These are phyloP conservation scores for Abelmoschus esculentus DNA, from an alignment of 345 rosid species.

Conservation along the genomic window DNA sequence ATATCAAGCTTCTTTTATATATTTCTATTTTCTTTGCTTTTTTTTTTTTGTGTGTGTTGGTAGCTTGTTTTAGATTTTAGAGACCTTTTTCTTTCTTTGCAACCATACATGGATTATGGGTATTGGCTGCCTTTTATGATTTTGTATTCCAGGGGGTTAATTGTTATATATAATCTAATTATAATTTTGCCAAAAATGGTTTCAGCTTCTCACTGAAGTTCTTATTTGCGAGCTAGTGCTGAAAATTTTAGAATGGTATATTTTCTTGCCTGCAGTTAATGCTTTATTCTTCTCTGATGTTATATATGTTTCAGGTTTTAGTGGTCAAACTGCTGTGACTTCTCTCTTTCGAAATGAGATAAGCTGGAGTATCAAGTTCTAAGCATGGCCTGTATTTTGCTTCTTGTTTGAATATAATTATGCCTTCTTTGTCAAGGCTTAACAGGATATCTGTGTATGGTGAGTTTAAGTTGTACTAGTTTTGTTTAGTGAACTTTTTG, in stretches of 20 bases:
- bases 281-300: not conserved
- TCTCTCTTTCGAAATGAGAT: not conserved
- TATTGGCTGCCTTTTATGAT: not conserved
- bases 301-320: constrained; percentile 2
- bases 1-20: not conserved
- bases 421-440: not conserved
- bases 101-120: not conserved
- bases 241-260: not conserved
- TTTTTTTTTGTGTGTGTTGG: too few relatives aligned
- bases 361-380: not conserved
- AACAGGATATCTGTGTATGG: not conserved
- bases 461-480: not conserved
- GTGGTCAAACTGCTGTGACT: not conserved
- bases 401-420: not conserved
- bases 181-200: not conserved
- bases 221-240: not conserved
- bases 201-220: not conserved
- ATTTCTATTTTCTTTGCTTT: not conserved
- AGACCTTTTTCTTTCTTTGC: not conserved
- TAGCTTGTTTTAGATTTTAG: too few relatives aligned
- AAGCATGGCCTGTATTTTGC: not conserved
- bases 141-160: not conserved
- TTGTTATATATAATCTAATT: not conserved
- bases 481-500: not conserved
- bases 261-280: not conserved